Base-by-base conservation (phyloP, 2,329 filamentous ascomycete species). In the Colletotrichum gigasporum region DNA sequence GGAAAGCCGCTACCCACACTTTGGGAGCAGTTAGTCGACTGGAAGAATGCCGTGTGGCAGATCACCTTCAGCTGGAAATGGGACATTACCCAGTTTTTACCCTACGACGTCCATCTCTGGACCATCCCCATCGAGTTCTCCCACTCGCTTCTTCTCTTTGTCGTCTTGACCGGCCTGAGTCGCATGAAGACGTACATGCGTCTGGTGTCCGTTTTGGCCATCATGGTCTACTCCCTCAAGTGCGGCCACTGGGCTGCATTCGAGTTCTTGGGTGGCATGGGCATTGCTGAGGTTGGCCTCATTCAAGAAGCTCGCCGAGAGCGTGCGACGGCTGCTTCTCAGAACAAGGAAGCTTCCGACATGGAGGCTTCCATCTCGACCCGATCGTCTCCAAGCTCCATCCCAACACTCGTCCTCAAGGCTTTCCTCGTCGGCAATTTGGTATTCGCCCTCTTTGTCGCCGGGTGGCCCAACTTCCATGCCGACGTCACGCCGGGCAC, bases 41-140 rank as follows among this genome's bases (percentile, higher is more conserved):
- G 73, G 73, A 51, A 57, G n/a, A 42, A 63, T 8, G 69, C 68
- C 5, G 67, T 73, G 6, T 71, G 68, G 60, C 65, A 68, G 10
- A 68, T 73, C 9, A 64, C 67, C 16, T 70, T 70, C 30, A 70
- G 71, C 6, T 75, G 73, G 73, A 60, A 65, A n/a, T 74, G 71
- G 71, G 71, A 75, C 16, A 59, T 61, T 2, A 69, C 68, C 20
- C 73, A 72, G 41, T 53, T 58, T 2, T 66, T 68, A 5, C 63
- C 57, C 5, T 83, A 82, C 63, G 79, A 82, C 62, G 70, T 78
- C 8, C 80, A 83, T 55, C 72, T 83, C 14, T 84, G 81, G 82
- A 83, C 82, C 2, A 82, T 84, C 16, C 79, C 82, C 1, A 76
- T 82, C 58, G 81, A 84, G 59, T 79, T 82, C 54, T 78, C 74